phyloP scores from a whole-genome alignment of 1,284 basidiomycete genomes.

The Ganoderma resinaceum region DNA sequence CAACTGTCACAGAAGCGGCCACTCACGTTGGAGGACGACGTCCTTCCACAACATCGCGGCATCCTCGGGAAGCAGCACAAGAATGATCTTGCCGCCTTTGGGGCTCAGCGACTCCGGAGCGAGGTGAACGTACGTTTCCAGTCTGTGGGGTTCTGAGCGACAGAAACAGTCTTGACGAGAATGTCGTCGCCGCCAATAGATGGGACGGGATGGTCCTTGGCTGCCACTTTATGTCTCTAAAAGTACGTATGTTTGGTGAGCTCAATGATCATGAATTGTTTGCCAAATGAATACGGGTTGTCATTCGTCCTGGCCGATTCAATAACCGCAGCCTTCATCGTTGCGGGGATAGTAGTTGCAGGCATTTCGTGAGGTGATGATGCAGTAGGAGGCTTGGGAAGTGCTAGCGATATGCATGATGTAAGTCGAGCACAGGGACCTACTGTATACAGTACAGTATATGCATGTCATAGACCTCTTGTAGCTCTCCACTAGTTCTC shows the following conservation, averaged over 20 bases:
- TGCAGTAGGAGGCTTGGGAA: not conserved
- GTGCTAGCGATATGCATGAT: too few relatives aligned
- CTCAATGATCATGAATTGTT: not conserved
- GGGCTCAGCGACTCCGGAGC: too few relatives aligned
- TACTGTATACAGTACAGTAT: too few relatives aligned
- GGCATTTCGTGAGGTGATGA: not conserved
- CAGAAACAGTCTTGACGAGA: conserved; percentile 35
- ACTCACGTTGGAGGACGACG: conserved; percentile 29
- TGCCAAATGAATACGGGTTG: not conserved
- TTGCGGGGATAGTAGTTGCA: not conserved
- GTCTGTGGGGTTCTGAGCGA: conserved; percentile 41
- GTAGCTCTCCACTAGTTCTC: too few relatives aligned
- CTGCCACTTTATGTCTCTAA: conserved; percentile 26
- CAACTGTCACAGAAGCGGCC: not conserved
- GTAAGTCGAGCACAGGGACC: too few relatives aligned
- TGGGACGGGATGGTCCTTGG: conserved; percentile 37
- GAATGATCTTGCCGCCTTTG: conserved; percentile 32
- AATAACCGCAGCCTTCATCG: not conserved
- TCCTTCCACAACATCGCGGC: conserved; percentile 29
- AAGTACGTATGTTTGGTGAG: conserved; percentile 2
- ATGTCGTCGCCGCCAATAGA: conserved; percentile 35
- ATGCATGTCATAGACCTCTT: too few relatives aligned
- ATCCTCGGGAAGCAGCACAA: conserved; percentile 18
- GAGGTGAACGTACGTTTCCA: conserved; percentile 34
- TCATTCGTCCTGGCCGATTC: not conserved